Conservation (phyloP, 1,284 basidiomycete genomes). For the Schizophyllum commune region DNA sequence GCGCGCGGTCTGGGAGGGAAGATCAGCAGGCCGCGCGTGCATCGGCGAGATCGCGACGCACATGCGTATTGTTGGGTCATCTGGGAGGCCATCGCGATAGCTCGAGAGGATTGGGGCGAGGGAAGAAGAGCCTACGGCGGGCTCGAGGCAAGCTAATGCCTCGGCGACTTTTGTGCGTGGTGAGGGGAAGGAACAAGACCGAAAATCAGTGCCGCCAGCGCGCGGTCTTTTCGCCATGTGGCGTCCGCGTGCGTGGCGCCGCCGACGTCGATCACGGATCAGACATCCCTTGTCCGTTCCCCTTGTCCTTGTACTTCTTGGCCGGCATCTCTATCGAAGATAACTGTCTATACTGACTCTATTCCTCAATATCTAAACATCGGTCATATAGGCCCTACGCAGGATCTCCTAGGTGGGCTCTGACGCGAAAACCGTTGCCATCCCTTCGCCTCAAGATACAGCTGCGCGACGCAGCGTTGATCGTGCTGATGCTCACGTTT, state of each 20-base stretch:
- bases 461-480: too few species aligned
- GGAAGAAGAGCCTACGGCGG: slow-evolving; percentile 16
- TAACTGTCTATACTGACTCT: too few species aligned
- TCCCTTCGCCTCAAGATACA: too few species aligned
- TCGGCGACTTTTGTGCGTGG: slow-evolving; percentile 26
- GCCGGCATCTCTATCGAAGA: too few species aligned
- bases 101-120: slow-evolving; percentile 25
- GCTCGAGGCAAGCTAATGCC: slow-evolving; percentile 78
- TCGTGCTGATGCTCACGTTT: too few species aligned
- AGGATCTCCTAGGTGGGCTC: too few species aligned
- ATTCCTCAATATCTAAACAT: too few species aligned
- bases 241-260: neutral
- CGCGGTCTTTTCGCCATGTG: slow-evolving; percentile 11
- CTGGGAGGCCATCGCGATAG: slow-evolving; percentile 50
- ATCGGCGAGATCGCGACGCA: slow-evolving; percentile 33
- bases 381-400: too few species aligned
- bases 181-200: slow-evolving; percentile 15
- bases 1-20: slow-evolving; percentile 53
- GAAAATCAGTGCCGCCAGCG: slow-evolving; percentile 10
- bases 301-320: too few species aligned
- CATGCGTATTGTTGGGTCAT: slow-evolving; percentile 74
- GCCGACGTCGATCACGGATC: too few species aligned
- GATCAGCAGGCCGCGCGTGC: neutral
- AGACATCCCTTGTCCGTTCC: too few species aligned
- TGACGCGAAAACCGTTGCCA: too few species aligned